phyloP scores from a whole-genome alignment of 495 filamentous ascomycete species.

The Aspergillus coremiiformis region DNA sequence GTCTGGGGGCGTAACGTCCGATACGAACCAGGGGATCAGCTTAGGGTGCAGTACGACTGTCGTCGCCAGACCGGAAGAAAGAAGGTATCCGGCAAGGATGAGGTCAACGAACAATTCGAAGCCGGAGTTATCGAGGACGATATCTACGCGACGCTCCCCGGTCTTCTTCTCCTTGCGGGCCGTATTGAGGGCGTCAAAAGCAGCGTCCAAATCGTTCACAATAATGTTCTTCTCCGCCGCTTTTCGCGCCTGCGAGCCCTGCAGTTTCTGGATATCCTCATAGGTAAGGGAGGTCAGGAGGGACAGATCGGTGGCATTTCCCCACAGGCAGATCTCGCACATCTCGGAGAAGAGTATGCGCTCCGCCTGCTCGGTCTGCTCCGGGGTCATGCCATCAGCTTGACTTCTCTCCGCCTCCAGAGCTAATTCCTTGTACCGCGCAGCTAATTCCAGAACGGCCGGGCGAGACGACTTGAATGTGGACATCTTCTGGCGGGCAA shows the following conservation, averaged over 20 bases:
- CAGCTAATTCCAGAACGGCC: slow-evolving; percentile 82
- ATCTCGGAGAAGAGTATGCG: slow-evolving; percentile 80
- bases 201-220: slow-evolving; percentile 67
- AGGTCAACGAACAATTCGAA: slow-evolving; percentile 96
- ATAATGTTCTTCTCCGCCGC: slow-evolving; percentile 81
- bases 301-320: slow-evolving; percentile 92
- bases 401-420: slow-evolving; percentile 42
- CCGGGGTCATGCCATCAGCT: slow-evolving; percentile 27
- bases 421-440: slow-evolving; percentile 61
- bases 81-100: slow-evolving; percentile 79
- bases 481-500: slow-evolving; percentile 80
- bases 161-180: slow-evolving; percentile 49
- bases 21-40: slow-evolving; percentile 94
- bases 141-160: slow-evolving; percentile 67
- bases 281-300: slow-evolving; percentile 85
- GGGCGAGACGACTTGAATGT: slow-evolving; percentile 91
- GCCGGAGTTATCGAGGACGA: slow-evolving; percentile 91
- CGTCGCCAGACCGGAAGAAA: slow-evolving; percentile 75
- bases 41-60: slow-evolving; percentile 88
- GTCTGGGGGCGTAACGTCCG: slow-evolving; percentile 80
- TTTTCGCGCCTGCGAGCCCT: slow-evolving; percentile 79
- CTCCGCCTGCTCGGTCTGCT: slow-evolving; percentile 60
- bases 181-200: slow-evolving; percentile 61
- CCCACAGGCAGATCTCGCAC: slow-evolving; percentile 96
- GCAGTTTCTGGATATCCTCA: slow-evolving; percentile 92